Evolutionary conservation across 225 moss, liverwort and hornwort species (phyloP).

Genomic region (Pseudisothecium myosuroides): DNA sequence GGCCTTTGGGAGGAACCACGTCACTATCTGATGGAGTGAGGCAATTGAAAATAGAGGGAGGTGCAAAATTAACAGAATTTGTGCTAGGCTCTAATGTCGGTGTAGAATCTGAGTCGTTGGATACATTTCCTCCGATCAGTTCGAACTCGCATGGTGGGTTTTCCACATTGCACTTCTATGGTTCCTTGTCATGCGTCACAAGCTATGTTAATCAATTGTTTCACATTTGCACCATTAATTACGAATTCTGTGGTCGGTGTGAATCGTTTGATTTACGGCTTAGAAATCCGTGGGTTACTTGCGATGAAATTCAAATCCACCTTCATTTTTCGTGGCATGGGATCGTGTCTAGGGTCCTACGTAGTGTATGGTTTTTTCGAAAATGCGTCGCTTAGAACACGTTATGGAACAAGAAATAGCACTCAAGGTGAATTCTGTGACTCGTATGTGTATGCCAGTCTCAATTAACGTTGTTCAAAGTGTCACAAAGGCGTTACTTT

Average conservation of each 20-base stretch:
- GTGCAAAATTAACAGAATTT: background rate
- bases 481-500: background rate
- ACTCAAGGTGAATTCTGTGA: background rate
- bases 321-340: background rate
- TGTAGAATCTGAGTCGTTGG: background rate
- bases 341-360: background rate
- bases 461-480: background rate
- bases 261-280: background rate
- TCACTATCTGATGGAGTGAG: conserved; percentile 19
- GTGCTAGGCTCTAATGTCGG: background rate
- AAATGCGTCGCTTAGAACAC: background rate
- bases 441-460: background rate
- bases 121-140: background rate
- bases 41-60: conserved; percentile 7
- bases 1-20: background rate
- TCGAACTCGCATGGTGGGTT: conserved; percentile 8
- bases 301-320: background rate
- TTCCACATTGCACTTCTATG: background rate
- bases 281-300: background rate
- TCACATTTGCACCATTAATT: background rate
- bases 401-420: background rate
- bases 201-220: background rate
- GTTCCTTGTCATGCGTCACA: background rate
- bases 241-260: background rate
- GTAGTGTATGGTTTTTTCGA: background rate